Conservation (phyloP, 441 rosid genomes). For the Bocquillonia castaneifolia region DNA sequence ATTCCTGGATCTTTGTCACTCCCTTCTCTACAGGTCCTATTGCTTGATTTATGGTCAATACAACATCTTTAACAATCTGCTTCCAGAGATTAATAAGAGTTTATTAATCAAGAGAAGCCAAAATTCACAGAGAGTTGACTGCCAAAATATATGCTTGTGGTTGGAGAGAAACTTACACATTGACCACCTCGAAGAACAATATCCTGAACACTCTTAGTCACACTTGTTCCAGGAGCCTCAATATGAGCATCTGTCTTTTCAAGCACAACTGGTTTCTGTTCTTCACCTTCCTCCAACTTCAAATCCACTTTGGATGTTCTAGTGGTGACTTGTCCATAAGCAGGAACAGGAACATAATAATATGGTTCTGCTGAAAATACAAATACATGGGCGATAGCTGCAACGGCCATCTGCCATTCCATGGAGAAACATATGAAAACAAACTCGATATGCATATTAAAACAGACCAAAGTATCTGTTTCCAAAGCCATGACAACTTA, state of each 20-base stretch:
- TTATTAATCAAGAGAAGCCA: background rate
- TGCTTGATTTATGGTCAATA: slow-evolving; percentile 80
- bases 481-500: slow-evolving; percentile 28
- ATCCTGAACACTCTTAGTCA: slow-evolving; percentile 77
- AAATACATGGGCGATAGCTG: slow-evolving; percentile 72
- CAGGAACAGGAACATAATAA: slow-evolving; percentile 36
- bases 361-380: slow-evolving; percentile 73
- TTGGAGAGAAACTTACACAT: slow-evolving; percentile 32
- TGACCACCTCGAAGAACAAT: slow-evolving; percentile 79
- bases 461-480: background rate
- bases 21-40: slow-evolving; percentile 84
- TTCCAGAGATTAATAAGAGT: background rate
- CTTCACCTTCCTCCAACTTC: slow-evolving; percentile 32
- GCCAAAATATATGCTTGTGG: background rate
- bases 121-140: background rate
- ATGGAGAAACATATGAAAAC: background rate
- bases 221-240: slow-evolving; percentile 73
- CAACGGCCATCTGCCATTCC: slow-evolving; percentile 68
- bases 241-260: slow-evolving; percentile 47
- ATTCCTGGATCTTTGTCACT: slow-evolving; percentile 67
- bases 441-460: background rate
- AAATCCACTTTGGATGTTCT: slow-evolving; percentile 39
- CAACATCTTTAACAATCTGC: slow-evolving; percentile 77
- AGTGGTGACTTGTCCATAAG: slow-evolving; percentile 32
- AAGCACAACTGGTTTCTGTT: slow-evolving; percentile 31